Evolutionary conservation across 1,139 yeast species (phyloP).

Genomic region (Magnusiomyces ingens): DNA sequence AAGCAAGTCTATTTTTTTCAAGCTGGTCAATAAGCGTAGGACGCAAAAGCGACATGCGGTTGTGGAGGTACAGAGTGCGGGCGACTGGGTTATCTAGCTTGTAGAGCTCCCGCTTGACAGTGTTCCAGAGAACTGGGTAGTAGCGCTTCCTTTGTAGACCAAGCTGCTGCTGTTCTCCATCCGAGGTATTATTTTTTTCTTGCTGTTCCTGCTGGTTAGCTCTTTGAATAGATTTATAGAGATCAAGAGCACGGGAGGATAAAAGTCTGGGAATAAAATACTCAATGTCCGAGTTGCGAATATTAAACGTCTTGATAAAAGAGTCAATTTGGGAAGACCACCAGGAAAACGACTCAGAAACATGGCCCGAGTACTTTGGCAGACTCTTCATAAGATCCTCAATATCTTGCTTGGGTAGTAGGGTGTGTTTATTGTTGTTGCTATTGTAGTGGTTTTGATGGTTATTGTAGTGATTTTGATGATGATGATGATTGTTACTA

Average conservation of each 20-base stretch:
- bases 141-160: background rate
- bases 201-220: no score
- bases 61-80: constrained; percentile 16
- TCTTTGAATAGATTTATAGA: constrained; percentile 7
- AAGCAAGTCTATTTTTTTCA: background rate
- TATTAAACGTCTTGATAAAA: constrained; percentile 14
- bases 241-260: constrained; percentile 12
- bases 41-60: constrained; percentile 6
- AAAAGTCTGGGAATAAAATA: constrained; percentile 12
- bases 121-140: constrained; percentile 11
- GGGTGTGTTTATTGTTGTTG: no score
- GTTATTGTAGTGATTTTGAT: background rate
- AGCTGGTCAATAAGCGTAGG: background rate
- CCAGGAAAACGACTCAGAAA: constrained; percentile 14
- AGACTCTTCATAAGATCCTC: constrained; percentile 11
- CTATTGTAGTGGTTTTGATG: background rate
- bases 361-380: constrained; percentile 13
- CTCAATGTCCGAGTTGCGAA: constrained; percentile 10
- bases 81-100: constrained; percentile 17
- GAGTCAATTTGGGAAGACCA: constrained; percentile 16
- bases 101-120: constrained; percentile 9
- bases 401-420: constrained; percentile 8
- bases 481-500: background rate
- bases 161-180: background rate
- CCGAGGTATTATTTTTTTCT: background rate